Evolutionary conservation across 257 asterid genomes (phyloP).

Genomic region (Henckelia pumila): DNA sequence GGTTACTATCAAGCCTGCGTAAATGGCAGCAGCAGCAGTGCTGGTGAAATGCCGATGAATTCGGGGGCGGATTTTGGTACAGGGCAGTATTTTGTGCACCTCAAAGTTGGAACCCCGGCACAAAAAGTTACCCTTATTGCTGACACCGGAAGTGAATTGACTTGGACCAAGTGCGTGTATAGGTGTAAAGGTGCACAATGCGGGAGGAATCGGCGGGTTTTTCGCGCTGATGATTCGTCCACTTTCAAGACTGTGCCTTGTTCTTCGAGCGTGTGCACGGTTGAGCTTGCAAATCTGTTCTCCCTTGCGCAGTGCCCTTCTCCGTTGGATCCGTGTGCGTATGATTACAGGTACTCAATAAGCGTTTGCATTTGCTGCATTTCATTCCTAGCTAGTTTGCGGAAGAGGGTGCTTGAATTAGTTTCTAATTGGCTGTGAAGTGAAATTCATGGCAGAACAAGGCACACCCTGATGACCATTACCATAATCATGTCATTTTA

Average conservation of each 20-base stretch:
- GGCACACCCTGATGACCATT: no score
- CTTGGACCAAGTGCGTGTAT: slow-evolving; percentile 51
- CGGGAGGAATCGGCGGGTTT: slow-evolving; percentile 26
- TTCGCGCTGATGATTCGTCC: slow-evolving; percentile 40
- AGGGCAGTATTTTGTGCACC: slow-evolving; percentile 49
- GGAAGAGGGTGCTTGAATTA: slow-evolving; percentile 6
- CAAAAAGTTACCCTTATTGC: slow-evolving; percentile 42
- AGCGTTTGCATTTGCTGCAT: background rate
- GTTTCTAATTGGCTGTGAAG: slow-evolving; percentile 15
- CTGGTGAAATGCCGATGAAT: slow-evolving; percentile 33
- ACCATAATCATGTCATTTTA: background rate
- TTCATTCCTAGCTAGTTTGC: background rate
- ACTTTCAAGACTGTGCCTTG: slow-evolving; percentile 52
- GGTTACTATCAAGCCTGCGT: slow-evolving; percentile 20
- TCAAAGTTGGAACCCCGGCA: slow-evolving; percentile 47
- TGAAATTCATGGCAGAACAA: no score
- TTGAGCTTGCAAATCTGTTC: slow-evolving; percentile 43
- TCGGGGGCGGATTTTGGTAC: slow-evolving; percentile 56
- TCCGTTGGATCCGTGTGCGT: slow-evolving; percentile 48
- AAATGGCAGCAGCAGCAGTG: slow-evolving; percentile 21
- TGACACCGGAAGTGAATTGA: slow-evolving; percentile 65
- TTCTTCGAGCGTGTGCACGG: slow-evolving; percentile 41
- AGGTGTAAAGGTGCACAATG: slow-evolving; percentile 34
- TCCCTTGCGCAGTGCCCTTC: slow-evolving; percentile 48
- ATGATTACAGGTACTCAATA: slow-evolving; percentile 48